These are phyloP conservation scores for Hysterium pulicare DNA, from an alignment of 2,329 filamentous ascomycete genomes.

Conservation along the genomic window DNA sequence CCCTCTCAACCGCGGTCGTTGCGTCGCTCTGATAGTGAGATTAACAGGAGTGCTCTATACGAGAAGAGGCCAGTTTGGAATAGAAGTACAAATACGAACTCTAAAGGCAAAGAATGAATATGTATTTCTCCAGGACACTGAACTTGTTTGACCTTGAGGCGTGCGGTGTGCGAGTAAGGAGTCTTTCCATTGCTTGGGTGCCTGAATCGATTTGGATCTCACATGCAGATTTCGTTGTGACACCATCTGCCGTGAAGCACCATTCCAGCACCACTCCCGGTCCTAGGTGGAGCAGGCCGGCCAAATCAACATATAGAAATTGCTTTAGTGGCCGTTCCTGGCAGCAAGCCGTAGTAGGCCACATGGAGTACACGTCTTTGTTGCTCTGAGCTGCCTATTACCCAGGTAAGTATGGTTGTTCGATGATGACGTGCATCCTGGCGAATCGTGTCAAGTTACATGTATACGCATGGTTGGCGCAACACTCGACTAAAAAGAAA, in stretches of 20 bases:
- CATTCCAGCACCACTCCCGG: neutral
- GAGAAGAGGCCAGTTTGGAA: too few species aligned
- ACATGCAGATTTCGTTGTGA: neutral
- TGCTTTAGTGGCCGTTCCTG: neutral
- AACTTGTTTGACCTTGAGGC: neutral
- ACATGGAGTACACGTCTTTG: neutral
- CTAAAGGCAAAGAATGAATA: neutral
- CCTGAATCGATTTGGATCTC: conserved; percentile 1
- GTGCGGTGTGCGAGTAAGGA: neutral
- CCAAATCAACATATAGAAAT: too few species aligned
- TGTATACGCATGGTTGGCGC: too few species aligned
- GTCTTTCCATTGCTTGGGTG: neutral
- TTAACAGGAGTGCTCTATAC: too few species aligned
- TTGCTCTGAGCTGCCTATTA: neutral
- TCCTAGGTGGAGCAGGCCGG: too few species aligned
- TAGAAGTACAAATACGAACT: too few species aligned
- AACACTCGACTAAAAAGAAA: too few species aligned
- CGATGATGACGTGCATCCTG: too few species aligned
- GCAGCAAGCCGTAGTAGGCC: neutral
- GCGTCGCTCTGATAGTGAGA: too few species aligned
- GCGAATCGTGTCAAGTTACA: too few species aligned
- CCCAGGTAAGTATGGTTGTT: neutral
- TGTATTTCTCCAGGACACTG: too few species aligned
- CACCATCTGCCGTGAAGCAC: neutral
- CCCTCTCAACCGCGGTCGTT: neutral